Evolutionary conservation across 2,329 filamentous ascomycete species (phyloP), one percentile per base, ranked within the genome.

Genomic region (Fusarium sambucinum): DNA sequence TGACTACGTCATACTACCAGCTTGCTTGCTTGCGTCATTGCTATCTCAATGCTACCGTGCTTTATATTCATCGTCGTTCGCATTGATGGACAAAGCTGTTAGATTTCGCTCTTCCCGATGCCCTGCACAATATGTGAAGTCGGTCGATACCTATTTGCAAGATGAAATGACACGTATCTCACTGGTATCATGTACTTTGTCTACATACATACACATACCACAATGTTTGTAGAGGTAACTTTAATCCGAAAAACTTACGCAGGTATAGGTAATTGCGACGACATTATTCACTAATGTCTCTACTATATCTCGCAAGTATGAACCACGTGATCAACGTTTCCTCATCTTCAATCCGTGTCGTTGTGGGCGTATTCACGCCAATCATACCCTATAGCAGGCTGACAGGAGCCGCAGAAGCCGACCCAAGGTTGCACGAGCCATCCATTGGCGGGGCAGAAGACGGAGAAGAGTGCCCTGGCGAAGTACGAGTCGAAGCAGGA

Each of bases 351-450:
- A 44, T 27, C 42, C 27, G 44, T 44, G 42, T 46, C 40, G 32
- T 60, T 62, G 66, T 19, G 50, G 44, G 51, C 41, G 41, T 33
- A 50, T 53, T 61, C 35, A 19, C 42, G 52, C 71, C 71, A 73
- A 73, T 73, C 71, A 73, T 25, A 52, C 29, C 29, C 32, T 33
- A 45, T 33, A n/a, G 30, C 16, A 44, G 42, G 44, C 44, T 64
- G 58, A 58, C 66, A 63, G 60, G 55, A 62, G 55, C 59, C 70
- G 66, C 71, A 68, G 54, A 55, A 57, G 60, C 66, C 68, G 47
- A 51, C 47, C 25, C 47, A 41, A 46, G 25, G 44, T 63, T 51
- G 57, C 66, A 67, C 66, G 62, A 70, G 57, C 62, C 21, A 42
- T 17, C 41, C 57, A 59, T 53, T 64, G 59, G 61, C 61, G 59